Evolutionary conservation across 2,329 filamentous ascomycete genomes (phyloP).

Genomic region (Claviceps africana): DNA sequence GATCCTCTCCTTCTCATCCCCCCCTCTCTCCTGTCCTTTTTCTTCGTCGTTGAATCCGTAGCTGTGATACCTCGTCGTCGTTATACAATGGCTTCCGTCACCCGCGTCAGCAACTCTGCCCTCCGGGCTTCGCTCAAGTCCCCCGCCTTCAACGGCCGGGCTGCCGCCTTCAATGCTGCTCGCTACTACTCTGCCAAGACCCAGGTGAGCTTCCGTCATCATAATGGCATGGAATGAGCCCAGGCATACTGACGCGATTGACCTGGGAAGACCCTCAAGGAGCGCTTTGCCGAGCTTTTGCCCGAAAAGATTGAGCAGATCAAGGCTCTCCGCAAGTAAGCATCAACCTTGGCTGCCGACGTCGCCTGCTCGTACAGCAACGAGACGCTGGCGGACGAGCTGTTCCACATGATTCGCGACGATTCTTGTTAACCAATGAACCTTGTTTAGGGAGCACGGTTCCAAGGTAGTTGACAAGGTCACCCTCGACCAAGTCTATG

Average conservation of each 20-base stretch:
- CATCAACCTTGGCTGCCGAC: neutral
- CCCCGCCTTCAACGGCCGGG: constrained; percentile 53
- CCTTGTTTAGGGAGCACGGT: constrained; percentile 63
- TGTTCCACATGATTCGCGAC: constrained; percentile 8
- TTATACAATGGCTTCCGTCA: constrained; percentile 61
- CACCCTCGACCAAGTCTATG: constrained; percentile 98
- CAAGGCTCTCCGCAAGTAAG: constrained; percentile 94
- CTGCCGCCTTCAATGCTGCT: constrained; percentile 64
- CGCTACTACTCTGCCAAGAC: constrained; percentile 91
- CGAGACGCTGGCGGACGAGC: neutral
- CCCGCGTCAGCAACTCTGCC: constrained; percentile 69
- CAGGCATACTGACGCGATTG: constrained; percentile 2
- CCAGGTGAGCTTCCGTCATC: constrained; percentile 43
- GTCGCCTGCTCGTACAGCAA: neutral
- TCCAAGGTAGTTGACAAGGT: constrained; percentile 94
- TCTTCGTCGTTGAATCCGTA: neutral
- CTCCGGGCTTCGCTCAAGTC: constrained; percentile 62
- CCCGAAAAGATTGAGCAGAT: constrained; percentile 98
- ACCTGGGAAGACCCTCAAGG: constrained; percentile 68
- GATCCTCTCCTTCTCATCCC: constrained; percentile 21
- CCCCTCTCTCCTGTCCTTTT: constrained; percentile 15
- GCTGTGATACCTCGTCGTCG: constrained; percentile 10
- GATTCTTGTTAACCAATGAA: constrained; percentile 9
- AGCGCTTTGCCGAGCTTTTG: constrained; percentile 91
- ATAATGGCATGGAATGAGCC: neutral